Evolutionary conservation across 768 basidiomycete genomes (phyloP).

Genomic region (Boletus eberwhitei): DNA sequence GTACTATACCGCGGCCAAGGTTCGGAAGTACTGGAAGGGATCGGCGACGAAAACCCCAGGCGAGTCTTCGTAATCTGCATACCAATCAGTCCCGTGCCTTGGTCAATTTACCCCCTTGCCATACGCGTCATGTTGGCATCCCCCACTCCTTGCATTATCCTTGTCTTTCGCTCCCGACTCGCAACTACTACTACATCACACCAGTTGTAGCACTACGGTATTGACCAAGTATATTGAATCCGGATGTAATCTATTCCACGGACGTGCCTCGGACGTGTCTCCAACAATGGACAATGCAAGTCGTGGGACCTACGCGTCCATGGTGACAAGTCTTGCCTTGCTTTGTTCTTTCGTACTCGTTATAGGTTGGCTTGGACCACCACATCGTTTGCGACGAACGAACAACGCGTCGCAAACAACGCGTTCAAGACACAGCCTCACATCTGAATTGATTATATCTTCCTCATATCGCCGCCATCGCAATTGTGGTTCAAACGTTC

Average conservation of each 20-base stretch:
- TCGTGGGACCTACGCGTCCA: no score
- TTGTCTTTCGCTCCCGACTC: not conserved
- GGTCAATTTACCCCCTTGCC: not conserved
- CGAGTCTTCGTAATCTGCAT: slow-evolving; percentile 6
- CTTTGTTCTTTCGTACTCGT: not conserved
- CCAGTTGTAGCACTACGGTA: slow-evolving; percentile 21
- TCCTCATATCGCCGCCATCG: not conserved
- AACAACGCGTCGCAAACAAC: not conserved
- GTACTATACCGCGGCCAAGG: slow-evolving; percentile 71
- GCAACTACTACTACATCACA: slow-evolving; percentile 2
- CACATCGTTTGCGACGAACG: not conserved
- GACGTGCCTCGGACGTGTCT: not conserved
- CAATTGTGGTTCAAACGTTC: not conserved
- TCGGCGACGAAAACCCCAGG: not conserved
- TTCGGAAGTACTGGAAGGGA: slow-evolving; percentile 78
- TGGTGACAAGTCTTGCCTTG: not conserved
- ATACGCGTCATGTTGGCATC: not conserved
- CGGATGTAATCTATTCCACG: slow-evolving; percentile 18
- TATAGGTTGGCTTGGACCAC: not conserved
- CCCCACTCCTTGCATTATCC: slow-evolving; percentile 10
- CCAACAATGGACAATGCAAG: not conserved
- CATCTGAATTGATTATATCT: not conserved
- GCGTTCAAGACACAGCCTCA: not conserved
- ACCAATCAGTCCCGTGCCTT: not conserved
- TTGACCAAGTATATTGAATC: slow-evolving; percentile 1